phyloP scores from a whole-genome alignment of 208 protist genomes.

The Leishmania guyanensis region DNA sequence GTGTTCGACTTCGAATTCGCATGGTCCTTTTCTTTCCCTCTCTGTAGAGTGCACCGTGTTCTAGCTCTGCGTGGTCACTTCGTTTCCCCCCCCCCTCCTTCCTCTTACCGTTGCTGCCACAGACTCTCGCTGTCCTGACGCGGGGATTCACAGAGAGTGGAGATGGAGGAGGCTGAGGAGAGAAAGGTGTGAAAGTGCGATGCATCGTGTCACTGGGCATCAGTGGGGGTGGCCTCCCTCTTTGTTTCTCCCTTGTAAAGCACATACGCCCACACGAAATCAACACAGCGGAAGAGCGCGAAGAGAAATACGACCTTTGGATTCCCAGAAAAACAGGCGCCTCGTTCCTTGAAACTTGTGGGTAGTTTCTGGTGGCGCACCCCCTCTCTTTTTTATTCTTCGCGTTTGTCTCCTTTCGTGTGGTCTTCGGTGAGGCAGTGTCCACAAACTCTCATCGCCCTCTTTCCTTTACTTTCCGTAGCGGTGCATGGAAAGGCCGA shows the following conservation, averaged over 20 bases:
- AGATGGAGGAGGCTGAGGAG: background rate
- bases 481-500: background rate
- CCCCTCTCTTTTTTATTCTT: background rate
- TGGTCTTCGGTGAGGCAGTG: background rate
- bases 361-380: background rate
- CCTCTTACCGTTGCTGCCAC: background rate
- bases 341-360: background rate
- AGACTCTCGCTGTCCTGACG: background rate
- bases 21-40: background rate
- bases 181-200: background rate
- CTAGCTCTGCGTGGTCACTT: background rate
- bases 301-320: background rate
- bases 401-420: background rate
- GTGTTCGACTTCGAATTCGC: background rate
- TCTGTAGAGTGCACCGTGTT: background rate
- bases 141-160: background rate
- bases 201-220: background rate
- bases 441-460: background rate
- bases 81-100: background rate
- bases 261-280: background rate
- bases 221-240: background rate
- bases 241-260: background rate
- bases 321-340: background rate
- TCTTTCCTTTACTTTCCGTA: background rate
- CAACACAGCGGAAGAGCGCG: background rate